A percentile compares a stretch with the other conserved stretches of the same genome.
Evolutionary conservation across 345 rosid species (phyloP).

Genomic region (Eutrema japonicum): DNA sequence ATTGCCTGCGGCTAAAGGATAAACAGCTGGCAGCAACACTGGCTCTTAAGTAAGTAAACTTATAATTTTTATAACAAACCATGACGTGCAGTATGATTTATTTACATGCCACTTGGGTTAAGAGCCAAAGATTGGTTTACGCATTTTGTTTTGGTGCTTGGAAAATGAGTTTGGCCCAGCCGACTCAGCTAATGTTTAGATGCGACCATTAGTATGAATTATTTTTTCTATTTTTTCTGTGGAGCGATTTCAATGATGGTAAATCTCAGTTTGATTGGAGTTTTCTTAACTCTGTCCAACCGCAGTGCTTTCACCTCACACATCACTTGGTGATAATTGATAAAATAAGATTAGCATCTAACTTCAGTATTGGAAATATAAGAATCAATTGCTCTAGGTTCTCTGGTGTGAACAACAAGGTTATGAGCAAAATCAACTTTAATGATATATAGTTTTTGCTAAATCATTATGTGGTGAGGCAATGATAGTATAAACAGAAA

Average conservation of each 20-base stretch:
- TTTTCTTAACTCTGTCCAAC: not conserved
- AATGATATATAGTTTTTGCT: not conserved
- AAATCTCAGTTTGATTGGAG: conserved; percentile 1
- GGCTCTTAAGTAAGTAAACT: conserved; percentile 75
- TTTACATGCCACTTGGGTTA: conserved; percentile 15
- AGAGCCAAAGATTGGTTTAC: conserved; percentile 13
- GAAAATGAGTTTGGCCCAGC: conserved; percentile 20
- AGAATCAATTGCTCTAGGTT: conserved; percentile 6
- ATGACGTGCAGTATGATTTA: not conserved
- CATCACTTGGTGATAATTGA: not conserved
- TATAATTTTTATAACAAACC: conserved; percentile 5
- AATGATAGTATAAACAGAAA: not conserved
- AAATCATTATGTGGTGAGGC: conserved; percentile 13
- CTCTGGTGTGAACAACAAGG: conserved; percentile 8
- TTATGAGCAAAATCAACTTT: conserved; percentile 17
- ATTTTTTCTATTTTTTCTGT: not conserved
- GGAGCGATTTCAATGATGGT: not conserved
- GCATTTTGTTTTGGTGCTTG: conserved; percentile 22
- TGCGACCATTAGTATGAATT: not conserved
- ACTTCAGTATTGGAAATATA: conserved; percentile 6
- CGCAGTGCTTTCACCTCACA: conserved; percentile 1
- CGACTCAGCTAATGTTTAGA: conserved; percentile 13
- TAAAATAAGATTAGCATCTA: conserved; percentile 24
- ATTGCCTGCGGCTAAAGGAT: conserved; percentile 94
- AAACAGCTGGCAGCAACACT: conserved; percentile 87